Evolutionary conservation across 192 early-diverging fungal genomes (phyloP).

Genomic region (Linderina pennispora): DNA sequence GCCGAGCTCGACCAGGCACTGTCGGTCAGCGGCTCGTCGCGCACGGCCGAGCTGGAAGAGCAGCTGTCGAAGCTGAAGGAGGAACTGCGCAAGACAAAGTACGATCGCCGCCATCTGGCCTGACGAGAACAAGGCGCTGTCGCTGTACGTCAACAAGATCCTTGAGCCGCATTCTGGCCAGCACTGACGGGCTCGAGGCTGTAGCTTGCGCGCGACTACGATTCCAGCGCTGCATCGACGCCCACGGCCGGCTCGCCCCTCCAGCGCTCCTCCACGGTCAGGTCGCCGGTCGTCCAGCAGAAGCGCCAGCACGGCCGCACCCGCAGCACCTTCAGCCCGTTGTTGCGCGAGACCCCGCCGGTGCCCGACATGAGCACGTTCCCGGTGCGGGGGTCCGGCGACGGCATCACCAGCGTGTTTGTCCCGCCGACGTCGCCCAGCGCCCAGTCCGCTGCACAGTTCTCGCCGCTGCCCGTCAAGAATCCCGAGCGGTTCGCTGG

Average conservation of each 20-base stretch:
- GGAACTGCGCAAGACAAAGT: slow-evolving; percentile 47
- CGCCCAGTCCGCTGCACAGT: slow-evolving; percentile 3
- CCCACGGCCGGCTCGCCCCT: not conserved
- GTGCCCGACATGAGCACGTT: not conserved
- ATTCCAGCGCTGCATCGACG: slow-evolving; percentile 1
- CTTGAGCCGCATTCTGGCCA: slow-evolving; percentile 65
- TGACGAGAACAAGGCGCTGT: slow-evolving; percentile 65
- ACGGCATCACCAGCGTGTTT: slow-evolving; percentile 45
- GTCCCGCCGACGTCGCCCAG: slow-evolving; percentile 33
- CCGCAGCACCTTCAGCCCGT: not conserved
- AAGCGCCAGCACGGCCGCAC: no score
- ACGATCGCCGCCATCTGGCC: slow-evolving; percentile 53
- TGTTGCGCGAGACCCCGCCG: no score
- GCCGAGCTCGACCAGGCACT: slow-evolving; percentile 39
- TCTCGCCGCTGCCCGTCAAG: not conserved
- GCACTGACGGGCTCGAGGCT: slow-evolving; percentile 42
- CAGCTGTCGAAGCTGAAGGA: slow-evolving; percentile 32
- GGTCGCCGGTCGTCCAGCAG: no score
- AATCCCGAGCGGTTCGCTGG: slow-evolving; percentile 21
- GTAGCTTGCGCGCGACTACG: slow-evolving; percentile 47
- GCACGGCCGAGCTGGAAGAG: slow-evolving; percentile 31
- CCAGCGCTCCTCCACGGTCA: slow-evolving; percentile 2
- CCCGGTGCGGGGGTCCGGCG: slow-evolving; percentile 28
- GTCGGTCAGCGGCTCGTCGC: slow-evolving; percentile 12
- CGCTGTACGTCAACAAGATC: slow-evolving; percentile 73